Percentiles rank a stretch among this genome's conserved stretches.
phyloP scores from a whole-genome alignment of 148 eudicot species.

The Arctostaphylos glauca region DNA sequence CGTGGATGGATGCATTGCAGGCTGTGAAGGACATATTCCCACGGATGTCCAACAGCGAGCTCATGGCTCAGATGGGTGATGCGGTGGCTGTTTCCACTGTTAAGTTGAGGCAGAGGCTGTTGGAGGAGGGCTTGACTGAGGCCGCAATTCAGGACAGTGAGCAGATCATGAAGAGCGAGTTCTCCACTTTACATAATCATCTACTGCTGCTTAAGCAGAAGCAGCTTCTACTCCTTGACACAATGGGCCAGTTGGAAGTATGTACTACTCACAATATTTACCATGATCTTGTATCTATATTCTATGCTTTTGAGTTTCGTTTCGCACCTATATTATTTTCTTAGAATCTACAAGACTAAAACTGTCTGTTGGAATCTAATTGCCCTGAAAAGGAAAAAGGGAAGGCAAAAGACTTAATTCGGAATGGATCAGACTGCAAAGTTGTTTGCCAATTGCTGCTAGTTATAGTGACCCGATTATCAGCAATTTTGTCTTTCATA shows the following conservation, averaged over 20 bases:
- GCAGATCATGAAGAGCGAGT: constrained; percentile 70
- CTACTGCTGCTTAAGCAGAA: constrained; percentile 72
- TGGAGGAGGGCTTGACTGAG: constrained; percentile 67
- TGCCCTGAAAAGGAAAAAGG: neutral
- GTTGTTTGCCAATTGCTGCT: neutral
- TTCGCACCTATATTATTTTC: neutral
- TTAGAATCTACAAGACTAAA: neutral
- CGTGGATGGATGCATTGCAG: constrained; percentile 80
- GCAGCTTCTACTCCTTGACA: constrained; percentile 64
- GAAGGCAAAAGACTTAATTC: neutral
- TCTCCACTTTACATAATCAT: constrained; percentile 57
- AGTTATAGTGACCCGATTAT: neutral
- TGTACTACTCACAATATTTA: neutral
- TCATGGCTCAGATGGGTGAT: constrained; percentile 58
- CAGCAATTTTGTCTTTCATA: neutral
- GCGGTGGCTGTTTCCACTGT: constrained; percentile 49
- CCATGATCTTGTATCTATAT: neutral
- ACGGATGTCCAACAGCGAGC: constrained; percentile 66
- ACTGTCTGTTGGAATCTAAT: neutral
- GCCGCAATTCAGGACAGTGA: constrained; percentile 64
- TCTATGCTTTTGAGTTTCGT: neutral
- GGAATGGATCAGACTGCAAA: neutral
- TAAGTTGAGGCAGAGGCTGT: constrained; percentile 61
- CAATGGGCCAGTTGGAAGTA: constrained; percentile 81
- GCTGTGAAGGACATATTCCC: constrained; percentile 88